Conservation (phyloP, 164 flowering plant genomes). For the Umbellularia californica region DNA sequence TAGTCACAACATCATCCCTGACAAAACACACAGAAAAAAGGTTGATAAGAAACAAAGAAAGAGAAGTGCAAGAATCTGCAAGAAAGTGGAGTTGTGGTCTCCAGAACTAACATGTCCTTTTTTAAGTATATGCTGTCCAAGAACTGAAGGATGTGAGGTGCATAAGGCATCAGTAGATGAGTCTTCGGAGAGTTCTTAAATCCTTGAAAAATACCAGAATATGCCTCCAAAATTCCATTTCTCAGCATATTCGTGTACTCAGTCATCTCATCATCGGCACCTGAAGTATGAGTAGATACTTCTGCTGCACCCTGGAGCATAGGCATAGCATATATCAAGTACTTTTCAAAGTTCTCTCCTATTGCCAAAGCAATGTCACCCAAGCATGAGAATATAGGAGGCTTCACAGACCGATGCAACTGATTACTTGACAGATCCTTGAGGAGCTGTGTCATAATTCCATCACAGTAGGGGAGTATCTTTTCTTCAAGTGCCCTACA, state of each 20-base stretch:
- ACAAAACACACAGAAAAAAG: neutral
- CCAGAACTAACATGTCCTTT: slow-evolving; percentile 50
- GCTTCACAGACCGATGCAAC: slow-evolving; percentile 59
- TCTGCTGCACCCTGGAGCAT: slow-evolving; percentile 70
- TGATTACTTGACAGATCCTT: slow-evolving; percentile 60
- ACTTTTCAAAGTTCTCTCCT: slow-evolving; percentile 62
- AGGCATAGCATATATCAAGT: slow-evolving; percentile 62
- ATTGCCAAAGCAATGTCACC: slow-evolving; percentile 66
- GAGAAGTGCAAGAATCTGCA: neutral
- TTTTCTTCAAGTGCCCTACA: slow-evolving; percentile 60
- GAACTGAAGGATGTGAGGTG: slow-evolving; percentile 52
- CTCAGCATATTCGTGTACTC: slow-evolving; percentile 52
- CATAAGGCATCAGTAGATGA: slow-evolving; percentile 50
- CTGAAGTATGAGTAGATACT: slow-evolving; percentile 37
- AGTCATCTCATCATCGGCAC: slow-evolving; percentile 47
- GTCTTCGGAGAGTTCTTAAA: slow-evolving; percentile 54
- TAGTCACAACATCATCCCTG: slow-evolving; percentile 85
- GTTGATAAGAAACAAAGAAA: slow-evolving; percentile 1
- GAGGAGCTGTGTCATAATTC: slow-evolving; percentile 59
- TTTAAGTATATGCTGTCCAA: slow-evolving; percentile 47
- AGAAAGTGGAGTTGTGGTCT: neutral
- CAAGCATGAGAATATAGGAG: slow-evolving; percentile 60
- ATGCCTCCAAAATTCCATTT: slow-evolving; percentile 62
- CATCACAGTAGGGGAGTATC: slow-evolving; percentile 58
- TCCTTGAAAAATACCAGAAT: slow-evolving; percentile 64